Percentiles rank a stretch among this genome's conserved stretches.
Evolutionary conservation across 345 rosid species (phyloP).

Genomic region (Laguncularia racemosa): DNA sequence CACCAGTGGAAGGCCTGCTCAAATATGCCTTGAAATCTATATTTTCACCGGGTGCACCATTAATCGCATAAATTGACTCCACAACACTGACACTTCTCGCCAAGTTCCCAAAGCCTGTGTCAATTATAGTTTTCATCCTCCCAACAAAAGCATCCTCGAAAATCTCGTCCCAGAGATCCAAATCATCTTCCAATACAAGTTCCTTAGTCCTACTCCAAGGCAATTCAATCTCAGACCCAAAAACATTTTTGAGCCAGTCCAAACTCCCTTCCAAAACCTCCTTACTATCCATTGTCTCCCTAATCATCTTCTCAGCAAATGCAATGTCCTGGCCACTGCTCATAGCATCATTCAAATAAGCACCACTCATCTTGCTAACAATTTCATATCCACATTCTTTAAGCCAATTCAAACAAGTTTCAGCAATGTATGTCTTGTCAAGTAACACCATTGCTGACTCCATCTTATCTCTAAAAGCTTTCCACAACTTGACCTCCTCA

Average conservation of each 20-base stretch:
- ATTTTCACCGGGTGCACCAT: slow-evolving; percentile 37
- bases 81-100: slow-evolving; percentile 43
- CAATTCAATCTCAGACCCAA: slow-evolving; percentile 91
- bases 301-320: slow-evolving; percentile 63
- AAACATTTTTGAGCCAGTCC: slow-evolving; percentile 91
- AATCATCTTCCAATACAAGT: slow-evolving; percentile 80
- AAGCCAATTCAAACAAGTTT: slow-evolving; percentile 74
- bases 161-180: slow-evolving; percentile 95
- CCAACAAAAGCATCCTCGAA: slow-evolving; percentile 87
- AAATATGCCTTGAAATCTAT: slow-evolving; percentile 70
- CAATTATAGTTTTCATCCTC: slow-evolving; percentile 77
- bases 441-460: slow-evolving; percentile 53
- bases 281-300: slow-evolving; percentile 81
- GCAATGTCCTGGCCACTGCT: slow-evolving; percentile 70
- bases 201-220: slow-evolving; percentile 96
- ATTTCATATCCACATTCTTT: slow-evolving; percentile 60
- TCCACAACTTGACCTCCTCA: slow-evolving; percentile 90
- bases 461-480: slow-evolving; percentile 64
- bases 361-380: slow-evolving; percentile 55
- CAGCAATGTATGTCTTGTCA: slow-evolving; percentile 46
- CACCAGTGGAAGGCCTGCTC: slow-evolving; percentile 79
- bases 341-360: slow-evolving; percentile 57
- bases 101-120: slow-evolving; percentile 60
- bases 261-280: slow-evolving; percentile 79
- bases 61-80: slow-evolving; percentile 38